phyloP scores from a whole-genome alignment of 495 filamentous ascomycete genomes.

The Hypoxylon perforatum region DNA sequence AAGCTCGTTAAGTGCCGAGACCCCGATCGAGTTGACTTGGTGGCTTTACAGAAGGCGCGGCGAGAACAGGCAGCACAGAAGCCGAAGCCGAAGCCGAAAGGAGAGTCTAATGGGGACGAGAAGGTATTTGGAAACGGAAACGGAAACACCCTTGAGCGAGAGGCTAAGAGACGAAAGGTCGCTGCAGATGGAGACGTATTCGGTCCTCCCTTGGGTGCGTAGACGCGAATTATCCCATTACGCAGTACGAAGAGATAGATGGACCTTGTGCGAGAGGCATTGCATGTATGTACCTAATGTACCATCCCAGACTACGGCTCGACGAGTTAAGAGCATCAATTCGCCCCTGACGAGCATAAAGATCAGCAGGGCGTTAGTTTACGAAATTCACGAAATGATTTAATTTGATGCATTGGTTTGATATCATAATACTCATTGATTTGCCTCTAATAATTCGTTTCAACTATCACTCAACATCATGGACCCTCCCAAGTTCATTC shows the following conservation, averaged over 20 bases:
- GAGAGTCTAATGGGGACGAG: conserved; percentile 52
- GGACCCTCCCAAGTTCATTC: conserved; percentile 44
- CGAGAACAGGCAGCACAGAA: conserved; percentile 57
- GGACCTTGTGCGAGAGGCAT: not conserved
- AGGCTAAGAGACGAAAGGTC: conserved; percentile 70
- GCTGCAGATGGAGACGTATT: conserved; percentile 66
- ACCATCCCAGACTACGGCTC: no score
- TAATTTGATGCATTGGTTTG: no score
- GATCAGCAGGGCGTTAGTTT: no score
- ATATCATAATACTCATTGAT: no score
- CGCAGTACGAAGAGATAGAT: not conserved
- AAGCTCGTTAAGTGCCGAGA: conserved; percentile 85
- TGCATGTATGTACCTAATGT: not conserved
- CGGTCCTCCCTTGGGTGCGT: conserved; percentile 58
- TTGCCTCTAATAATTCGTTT: no score
- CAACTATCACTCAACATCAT: not conserved
- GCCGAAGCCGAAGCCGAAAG: conserved; percentile 56
- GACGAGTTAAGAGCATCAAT: no score
- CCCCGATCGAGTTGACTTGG: conserved; percentile 71
- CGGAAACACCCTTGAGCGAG: conserved; percentile 40
- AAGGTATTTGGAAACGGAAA: conserved; percentile 56
- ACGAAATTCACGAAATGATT: no score
- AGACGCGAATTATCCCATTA: not conserved
- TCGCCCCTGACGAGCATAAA: no score
- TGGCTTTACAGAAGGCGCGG: conserved; percentile 64